phyloP scores from a whole-genome alignment of 495 filamentous ascomycete genomes.

The Talaromyces proteolyticus region DNA sequence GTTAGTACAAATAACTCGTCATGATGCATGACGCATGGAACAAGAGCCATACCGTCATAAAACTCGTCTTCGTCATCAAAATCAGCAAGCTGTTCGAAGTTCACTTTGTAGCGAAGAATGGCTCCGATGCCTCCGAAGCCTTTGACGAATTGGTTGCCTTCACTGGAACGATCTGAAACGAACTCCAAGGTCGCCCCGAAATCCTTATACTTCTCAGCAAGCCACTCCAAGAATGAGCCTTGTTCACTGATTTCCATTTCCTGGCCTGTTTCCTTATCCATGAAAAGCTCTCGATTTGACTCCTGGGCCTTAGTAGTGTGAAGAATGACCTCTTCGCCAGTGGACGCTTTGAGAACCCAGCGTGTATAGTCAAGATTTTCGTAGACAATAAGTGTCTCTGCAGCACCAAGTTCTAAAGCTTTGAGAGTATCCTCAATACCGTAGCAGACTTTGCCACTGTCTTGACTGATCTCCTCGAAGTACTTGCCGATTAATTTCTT shows the following conservation, averaged over 20 bases:
- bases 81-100: constrained; percentile 98
- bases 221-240: constrained; percentile 93
- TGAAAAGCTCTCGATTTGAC: constrained; percentile 71
- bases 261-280: constrained; percentile 89
- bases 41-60: constrained; percentile 76
- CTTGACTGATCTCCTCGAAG: constrained; percentile 97
- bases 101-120: constrained; percentile 97
- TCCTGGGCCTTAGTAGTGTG: constrained; percentile 90
- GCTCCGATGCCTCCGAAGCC: constrained; percentile 98
- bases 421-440: constrained; percentile 96
- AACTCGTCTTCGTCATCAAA: constrained; percentile 96
- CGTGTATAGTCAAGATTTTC: constrained; percentile 94
- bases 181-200: constrained; percentile 97
- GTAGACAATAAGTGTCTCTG: constrained; percentile 93
- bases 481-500: constrained; percentile 99
- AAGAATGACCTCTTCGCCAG: constrained; percentile 63
- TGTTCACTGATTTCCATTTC: constrained; percentile 92
- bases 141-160: constrained; percentile 99
- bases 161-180: constrained; percentile 91
- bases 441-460: constrained; percentile 93
- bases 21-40: constrained; percentile 8
- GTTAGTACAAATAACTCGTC: not conserved
- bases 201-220: constrained; percentile 95
- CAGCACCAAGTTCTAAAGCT: constrained; percentile 92
- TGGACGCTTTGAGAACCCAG: constrained; percentile 77